Percentiles rank a stretch among this genome's conserved stretches.
phyloP scores from a whole-genome alignment of 2,329 filamentous ascomycete genomes.

The Juglanconis sp. region DNA sequence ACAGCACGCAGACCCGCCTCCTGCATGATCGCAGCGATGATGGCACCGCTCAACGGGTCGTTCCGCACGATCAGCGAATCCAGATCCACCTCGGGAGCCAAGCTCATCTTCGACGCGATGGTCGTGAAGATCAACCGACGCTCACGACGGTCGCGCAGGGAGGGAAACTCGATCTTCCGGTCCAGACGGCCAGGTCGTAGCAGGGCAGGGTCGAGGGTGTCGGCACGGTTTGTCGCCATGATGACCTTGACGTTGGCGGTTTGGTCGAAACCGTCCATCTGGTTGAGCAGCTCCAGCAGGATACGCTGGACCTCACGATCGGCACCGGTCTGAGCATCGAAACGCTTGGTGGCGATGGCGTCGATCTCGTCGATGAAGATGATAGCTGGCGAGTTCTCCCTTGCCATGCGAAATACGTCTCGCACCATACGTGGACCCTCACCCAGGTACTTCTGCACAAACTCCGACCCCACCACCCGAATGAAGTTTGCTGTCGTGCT shows the following conservation, averaged over 20 bases:
- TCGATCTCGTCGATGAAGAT: slow-evolving; percentile 99
- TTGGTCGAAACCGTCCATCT: slow-evolving; percentile 99
- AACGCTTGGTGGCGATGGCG: slow-evolving; percentile 97
- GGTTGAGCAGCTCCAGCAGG: slow-evolving; percentile 92
- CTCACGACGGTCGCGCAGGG: slow-evolving; percentile 86
- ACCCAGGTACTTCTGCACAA: slow-evolving; percentile 97
- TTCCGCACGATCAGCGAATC: slow-evolving; percentile 96
- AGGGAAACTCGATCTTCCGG: slow-evolving; percentile 99
- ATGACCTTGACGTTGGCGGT: slow-evolving; percentile 99
- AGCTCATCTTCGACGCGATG: slow-evolving; percentile 95
- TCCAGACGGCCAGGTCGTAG: slow-evolving; percentile 93
- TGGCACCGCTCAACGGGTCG: slow-evolving; percentile 88
- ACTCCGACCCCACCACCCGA: slow-evolving; percentile 95
- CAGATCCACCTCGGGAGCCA: slow-evolving; percentile 93
- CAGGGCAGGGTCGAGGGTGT: slow-evolving; percentile 92
- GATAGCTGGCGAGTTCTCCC: slow-evolving; percentile 95
- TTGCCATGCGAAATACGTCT: slow-evolving; percentile 98
- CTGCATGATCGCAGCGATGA: slow-evolving; percentile 99
- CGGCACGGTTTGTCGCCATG: slow-evolving; percentile 98
- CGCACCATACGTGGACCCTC: slow-evolving; percentile 98
- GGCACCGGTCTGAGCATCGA: slow-evolving; percentile 96
- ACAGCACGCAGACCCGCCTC: slow-evolving; percentile 93
- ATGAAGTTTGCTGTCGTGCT: slow-evolving; percentile 98
- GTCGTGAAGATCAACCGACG: slow-evolving; percentile 94
- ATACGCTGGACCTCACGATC: slow-evolving; percentile 99